phyloP scores from a whole-genome alignment of 1,284 basidiomycete genomes.

The Leccinum insolens region DNA sequence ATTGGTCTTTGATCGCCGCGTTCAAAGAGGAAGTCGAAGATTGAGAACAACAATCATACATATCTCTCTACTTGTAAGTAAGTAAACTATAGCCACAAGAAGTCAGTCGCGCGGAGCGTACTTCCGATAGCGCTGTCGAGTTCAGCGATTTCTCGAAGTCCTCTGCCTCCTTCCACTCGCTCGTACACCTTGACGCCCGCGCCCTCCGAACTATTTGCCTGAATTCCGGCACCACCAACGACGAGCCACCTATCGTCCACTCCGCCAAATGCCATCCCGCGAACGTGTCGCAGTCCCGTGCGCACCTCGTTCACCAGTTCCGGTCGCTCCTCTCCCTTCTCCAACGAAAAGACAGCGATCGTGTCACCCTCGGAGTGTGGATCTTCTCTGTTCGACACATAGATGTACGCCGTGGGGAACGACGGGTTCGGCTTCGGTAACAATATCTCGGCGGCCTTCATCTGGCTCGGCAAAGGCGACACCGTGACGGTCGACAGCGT shows the following conservation, averaged over 20 bases:
- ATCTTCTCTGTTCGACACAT: conserved; percentile 67
- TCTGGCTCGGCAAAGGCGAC: conserved; percentile 44
- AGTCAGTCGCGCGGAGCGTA: conserved; percentile 6
- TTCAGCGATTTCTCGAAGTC: conserved; percentile 44
- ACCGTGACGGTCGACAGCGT: conserved; percentile 45
- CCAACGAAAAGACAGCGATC: conserved; percentile 58
- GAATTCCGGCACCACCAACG: conserved; percentile 45
- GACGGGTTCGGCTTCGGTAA: conserved; percentile 47
- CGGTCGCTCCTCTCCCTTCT: conserved; percentile 39
- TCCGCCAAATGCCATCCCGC: conserved; percentile 56
- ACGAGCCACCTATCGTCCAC: conserved; percentile 47
- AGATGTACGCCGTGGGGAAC: conserved; percentile 54
- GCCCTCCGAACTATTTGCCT: conserved; percentile 34
- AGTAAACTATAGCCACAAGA: too few relatives aligned
- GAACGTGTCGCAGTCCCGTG: conserved; percentile 53
- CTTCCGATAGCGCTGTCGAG: conserved; percentile 36
- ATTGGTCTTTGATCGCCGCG: too few relatives aligned
- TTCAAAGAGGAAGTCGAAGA: too few relatives aligned
- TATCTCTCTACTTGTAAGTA: too few relatives aligned
- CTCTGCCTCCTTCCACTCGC: conserved; percentile 49
- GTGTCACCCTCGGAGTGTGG: conserved; percentile 62
- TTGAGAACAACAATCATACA: too few relatives aligned
- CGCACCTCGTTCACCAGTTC: conserved; percentile 50
- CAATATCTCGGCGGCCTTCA: conserved; percentile 60
- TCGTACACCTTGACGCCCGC: conserved; percentile 58